Conservation (phyloP, 1,284 basidiomycete species). For the Leccinum variabile region DNA sequence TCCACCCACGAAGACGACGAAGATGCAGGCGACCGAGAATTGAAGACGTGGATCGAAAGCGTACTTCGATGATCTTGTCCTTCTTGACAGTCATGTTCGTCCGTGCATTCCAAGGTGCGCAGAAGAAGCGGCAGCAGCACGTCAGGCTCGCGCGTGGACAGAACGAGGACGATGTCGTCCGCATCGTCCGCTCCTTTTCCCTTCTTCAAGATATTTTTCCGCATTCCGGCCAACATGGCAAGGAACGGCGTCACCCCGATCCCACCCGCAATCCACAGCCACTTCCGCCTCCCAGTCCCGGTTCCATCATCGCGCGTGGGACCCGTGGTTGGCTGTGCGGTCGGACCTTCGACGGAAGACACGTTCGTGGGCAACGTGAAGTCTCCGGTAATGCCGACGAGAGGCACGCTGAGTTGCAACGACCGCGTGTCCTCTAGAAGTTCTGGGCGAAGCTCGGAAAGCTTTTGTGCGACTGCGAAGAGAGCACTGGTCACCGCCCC, state of each 20-base stretch:
- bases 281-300: constrained; percentile 1
- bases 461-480: constrained; percentile 46
- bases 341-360: neutral
- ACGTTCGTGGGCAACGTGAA: constrained; percentile 31
- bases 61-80: constrained; percentile 3
- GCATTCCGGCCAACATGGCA: constrained; percentile 27
- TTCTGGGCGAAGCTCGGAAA: constrained; percentile 40
- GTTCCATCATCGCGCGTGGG: neutral
- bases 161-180: constrained; percentile 22
- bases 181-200: neutral
- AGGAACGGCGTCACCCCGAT: constrained; percentile 35
- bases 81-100: neutral
- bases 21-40: constrained; percentile 11
- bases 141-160: constrained; percentile 32
- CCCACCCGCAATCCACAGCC: constrained; percentile 29
- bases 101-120: constrained; percentile 5
- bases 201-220: neutral
- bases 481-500: constrained; percentile 54
- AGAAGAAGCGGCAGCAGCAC: constrained; percentile 25
- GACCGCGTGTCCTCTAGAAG: constrained; percentile 40
- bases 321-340: neutral
- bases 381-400: constrained; percentile 41
- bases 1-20: neutral
- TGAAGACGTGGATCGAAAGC: constrained; percentile 25
- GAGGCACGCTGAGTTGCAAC: constrained; percentile 31